A percentile compares a stretch with the other conserved stretches of the same genome.
These are phyloP conservation scores for Chloranthus sessilifolius DNA, from an alignment of 164 flowering plant genomes.

Conservation along the genomic window DNA sequence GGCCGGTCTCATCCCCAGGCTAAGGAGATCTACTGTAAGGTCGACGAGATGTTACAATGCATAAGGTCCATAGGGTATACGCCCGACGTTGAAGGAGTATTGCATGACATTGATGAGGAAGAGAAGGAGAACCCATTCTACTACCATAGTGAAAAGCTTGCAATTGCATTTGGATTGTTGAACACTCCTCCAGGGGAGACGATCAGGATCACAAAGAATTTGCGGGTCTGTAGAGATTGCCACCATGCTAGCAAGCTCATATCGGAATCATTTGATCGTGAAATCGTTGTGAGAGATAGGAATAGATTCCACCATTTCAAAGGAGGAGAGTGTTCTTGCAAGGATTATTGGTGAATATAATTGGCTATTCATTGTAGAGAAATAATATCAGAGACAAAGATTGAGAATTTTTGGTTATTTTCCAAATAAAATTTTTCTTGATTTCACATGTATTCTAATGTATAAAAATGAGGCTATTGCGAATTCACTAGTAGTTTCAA, in stretches of 20 bases:
- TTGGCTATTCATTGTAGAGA: too few species aligned
- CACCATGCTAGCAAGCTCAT: constrained; percentile 14
- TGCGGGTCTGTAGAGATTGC: constrained; percentile 15
- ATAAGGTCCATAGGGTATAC: constrained; percentile 9
- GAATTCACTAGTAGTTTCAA: too few species aligned
- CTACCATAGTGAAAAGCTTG: constrained; percentile 19
- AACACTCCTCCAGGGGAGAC: constrained; percentile 11
- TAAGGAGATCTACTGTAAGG: constrained; percentile 13
- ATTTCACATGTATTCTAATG: too few species aligned
- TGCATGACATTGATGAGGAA: constrained; percentile 14
- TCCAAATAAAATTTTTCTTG: too few species aligned
- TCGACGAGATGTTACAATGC: constrained; percentile 11
- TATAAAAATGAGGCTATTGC: too few species aligned
- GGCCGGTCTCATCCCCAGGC: constrained; percentile 15
- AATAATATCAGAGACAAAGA: too few species aligned
- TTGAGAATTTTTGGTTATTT: too few species aligned
- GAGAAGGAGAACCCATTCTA: constrained; percentile 13
- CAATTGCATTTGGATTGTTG: constrained; percentile 15
- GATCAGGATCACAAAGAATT: constrained; percentile 12
- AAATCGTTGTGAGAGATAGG: constrained; percentile 13
- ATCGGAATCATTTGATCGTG: constrained; percentile 9
- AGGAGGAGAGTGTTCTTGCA: constrained; percentile 14
- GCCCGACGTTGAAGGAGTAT: constrained; percentile 9
- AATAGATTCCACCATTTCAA: constrained; percentile 14
- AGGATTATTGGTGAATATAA: constrained; percentile 12